These are phyloP conservation scores for Solanum chilense DNA, from an alignment of 257 asterid genomes.

Conservation along the genomic window DNA sequence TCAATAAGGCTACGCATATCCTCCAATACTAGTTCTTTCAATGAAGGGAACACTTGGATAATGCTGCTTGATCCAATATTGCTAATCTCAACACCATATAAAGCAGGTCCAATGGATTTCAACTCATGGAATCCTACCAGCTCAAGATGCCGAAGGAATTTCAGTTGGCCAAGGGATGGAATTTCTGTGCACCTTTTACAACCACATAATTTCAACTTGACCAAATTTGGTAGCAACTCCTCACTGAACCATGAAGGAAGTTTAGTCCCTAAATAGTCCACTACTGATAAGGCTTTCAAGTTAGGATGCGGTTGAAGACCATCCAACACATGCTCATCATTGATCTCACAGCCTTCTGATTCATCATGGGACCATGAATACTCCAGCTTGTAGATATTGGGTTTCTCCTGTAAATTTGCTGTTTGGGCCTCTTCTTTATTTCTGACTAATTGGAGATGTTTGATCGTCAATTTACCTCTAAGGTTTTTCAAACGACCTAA, in stretches of 20 bases:
- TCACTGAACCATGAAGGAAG: constrained; percentile 11
- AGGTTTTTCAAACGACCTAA: constrained; percentile 11
- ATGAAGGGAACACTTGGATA: too few species aligned
- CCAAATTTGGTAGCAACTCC: background rate
- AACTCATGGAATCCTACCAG: too few species aligned
- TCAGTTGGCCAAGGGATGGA: too few species aligned
- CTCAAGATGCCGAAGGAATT: too few species aligned
- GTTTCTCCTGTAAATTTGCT: background rate
- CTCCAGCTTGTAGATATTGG: background rate
- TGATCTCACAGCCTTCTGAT: background rate
- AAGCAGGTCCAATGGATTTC: too few species aligned
- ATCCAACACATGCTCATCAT: constrained; percentile 4
- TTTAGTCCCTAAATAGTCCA: background rate
- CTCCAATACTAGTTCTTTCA: too few species aligned
- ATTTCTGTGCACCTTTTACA: constrained; percentile 5
- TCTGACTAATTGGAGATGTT: background rate
- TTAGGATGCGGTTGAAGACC: constrained; percentile 11
- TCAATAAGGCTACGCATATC: too few species aligned
- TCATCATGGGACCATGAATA: background rate
- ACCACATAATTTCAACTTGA: too few species aligned
- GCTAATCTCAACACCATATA: too few species aligned
- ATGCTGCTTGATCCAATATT: too few species aligned
- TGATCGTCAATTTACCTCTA: background rate
- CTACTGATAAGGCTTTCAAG: background rate
- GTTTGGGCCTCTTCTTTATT: background rate